Evolutionary conservation across 1,284 basidiomycete species (phyloP).

Genomic region (Calocybe gambosa): DNA sequence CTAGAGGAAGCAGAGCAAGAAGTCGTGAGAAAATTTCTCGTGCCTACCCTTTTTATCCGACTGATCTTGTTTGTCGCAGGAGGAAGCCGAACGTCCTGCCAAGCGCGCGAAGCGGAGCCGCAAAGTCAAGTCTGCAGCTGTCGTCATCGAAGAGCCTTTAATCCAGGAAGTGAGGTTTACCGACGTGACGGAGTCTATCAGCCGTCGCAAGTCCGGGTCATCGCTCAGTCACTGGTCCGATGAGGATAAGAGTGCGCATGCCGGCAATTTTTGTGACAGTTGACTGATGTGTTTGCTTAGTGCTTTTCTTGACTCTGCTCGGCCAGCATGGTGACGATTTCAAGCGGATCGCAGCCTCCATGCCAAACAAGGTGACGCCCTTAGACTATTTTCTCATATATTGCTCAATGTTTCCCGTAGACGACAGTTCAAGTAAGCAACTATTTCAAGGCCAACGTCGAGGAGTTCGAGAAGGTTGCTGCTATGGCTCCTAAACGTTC

Average conservation of each 20-base stretch:
- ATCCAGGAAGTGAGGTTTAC: constrained; percentile 15
- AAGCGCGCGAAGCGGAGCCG: constrained; percentile 33
- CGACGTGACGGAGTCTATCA: constrained; percentile 24
- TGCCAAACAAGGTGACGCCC: constrained; percentile 61
- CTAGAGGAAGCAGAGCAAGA: constrained; percentile 36
- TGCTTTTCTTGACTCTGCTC: constrained; percentile 57
- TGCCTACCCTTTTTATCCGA: background rate
- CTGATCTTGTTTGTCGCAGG: constrained; percentile 14
- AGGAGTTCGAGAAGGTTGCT: constrained; percentile 32
- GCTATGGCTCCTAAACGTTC: constrained; percentile 28
- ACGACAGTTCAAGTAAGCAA: constrained; percentile 73
- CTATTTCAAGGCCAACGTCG: constrained; percentile 50
- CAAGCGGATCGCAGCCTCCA: constrained; percentile 64
- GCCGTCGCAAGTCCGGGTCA: constrained; percentile 30
- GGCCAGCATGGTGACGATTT: constrained; percentile 70
- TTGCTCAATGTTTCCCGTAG: constrained; percentile 25
- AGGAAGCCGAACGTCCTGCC: constrained; percentile 26
- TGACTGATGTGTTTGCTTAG: background rate
- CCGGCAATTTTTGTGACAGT: background rate
- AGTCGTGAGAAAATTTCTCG: constrained; percentile 16
- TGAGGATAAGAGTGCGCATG: constrained; percentile 49
- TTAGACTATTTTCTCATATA: constrained; percentile 8
- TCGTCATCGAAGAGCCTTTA: constrained; percentile 25
- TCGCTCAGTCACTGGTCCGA: constrained; percentile 42
- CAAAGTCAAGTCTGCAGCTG: constrained; percentile 33